Conservation (phyloP, 192 early-diverging fungal genomes). For the Entophlyctis luteolus region DNA sequence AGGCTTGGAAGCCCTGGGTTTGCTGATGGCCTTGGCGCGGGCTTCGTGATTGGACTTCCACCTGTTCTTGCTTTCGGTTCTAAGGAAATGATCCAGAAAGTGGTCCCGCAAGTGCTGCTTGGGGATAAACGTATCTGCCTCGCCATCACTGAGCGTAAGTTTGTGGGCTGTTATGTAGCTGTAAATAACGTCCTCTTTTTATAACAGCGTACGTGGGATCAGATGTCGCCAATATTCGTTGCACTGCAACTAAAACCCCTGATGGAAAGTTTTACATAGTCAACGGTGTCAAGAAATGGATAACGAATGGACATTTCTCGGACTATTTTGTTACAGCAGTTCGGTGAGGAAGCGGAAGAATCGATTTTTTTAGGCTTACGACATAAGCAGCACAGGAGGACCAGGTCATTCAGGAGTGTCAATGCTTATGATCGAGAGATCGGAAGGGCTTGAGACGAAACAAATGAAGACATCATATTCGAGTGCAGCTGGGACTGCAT, state of each 20-base stretch:
- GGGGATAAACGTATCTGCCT: conserved; percentile 52
- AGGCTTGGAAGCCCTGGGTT: conserved; percentile 35
- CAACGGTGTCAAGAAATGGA: conserved; percentile 58
- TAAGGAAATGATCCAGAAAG: conserved; percentile 39
- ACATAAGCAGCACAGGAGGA: conserved; percentile 38
- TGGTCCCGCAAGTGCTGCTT: conserved; percentile 36
- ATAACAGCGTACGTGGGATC: conserved; percentile 39
- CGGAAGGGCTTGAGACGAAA: conserved; percentile 55
- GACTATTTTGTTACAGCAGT: conserved; percentile 51
- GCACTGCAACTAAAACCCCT: conserved; percentile 41
- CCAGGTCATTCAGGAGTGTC: conserved; percentile 53
- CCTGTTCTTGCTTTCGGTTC: conserved; percentile 45
- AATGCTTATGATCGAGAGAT: conserved; percentile 63
- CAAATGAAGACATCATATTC: conserved; percentile 65
- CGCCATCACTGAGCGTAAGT: conserved; percentile 50
- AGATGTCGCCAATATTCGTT: conserved; percentile 64
- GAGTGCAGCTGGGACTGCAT: conserved; percentile 59
- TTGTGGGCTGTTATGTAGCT: conserved; percentile 7
- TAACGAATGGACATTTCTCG: conserved; percentile 38
- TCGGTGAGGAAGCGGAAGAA: conserved; percentile 7
- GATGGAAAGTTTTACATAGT: conserved; percentile 67
- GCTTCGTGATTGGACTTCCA: conserved; percentile 42
- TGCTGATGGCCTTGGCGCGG: conserved; percentile 25
- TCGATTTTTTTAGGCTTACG: not conserved
- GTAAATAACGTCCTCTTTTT: not conserved